Evolutionary conservation across 768 basidiomycete genomes (phyloP), one percentile per base, ranked within the genome.

Genomic region (Arthromyces matolae): DNA sequence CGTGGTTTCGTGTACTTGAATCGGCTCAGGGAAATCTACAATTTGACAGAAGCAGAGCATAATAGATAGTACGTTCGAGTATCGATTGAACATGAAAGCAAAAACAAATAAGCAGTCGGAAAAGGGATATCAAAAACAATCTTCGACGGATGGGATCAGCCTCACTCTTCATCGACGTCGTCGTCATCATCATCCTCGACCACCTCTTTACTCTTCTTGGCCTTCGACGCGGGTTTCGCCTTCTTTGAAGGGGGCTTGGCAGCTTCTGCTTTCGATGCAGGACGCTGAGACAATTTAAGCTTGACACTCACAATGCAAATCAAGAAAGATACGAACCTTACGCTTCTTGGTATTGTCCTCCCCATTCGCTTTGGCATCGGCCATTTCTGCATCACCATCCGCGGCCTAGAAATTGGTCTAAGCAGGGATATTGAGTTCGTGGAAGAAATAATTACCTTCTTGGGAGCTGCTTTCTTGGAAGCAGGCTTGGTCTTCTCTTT

Each of bases 281-380:
- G 67, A 47, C 71, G 71, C 76, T 79, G 20, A 5, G 51, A 19
- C 22, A 28, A 22, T n/a, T n/a, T n/a, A 28, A 22, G 39, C 18
- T 35, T 36, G 8, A 6, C 5, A 24, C 25, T 3, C 18, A 24
- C 13, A 43, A 23, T 36, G n/a, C 40, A 24, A 16, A 34, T 25
- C 60, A 47, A 47, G 8, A 25, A 35, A 38, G 10, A 3, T 35
- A 10, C 0, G 14, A 18, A 82, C 86, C 81, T 88, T 86, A 68
- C 84, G 82, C 68, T 89, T 90, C 72, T 82, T 86, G 58, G 65
- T 68, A 46, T 60, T 61, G 62, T 64, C 54, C 2, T 71, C 71
- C 9, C 79, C 77, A 12, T 73, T 77, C 9, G 72, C 71, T 9
- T 72, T 65, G 1, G 65, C 63, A 16, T 67, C 68, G 22, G 50